A percentile compares a stretch with the other conserved stretches of the same genome.
These are phyloP conservation scores for Aureobasidium leucospermi DNA, from an alignment of 2,329 filamentous ascomycete species.

Conservation along the genomic window DNA sequence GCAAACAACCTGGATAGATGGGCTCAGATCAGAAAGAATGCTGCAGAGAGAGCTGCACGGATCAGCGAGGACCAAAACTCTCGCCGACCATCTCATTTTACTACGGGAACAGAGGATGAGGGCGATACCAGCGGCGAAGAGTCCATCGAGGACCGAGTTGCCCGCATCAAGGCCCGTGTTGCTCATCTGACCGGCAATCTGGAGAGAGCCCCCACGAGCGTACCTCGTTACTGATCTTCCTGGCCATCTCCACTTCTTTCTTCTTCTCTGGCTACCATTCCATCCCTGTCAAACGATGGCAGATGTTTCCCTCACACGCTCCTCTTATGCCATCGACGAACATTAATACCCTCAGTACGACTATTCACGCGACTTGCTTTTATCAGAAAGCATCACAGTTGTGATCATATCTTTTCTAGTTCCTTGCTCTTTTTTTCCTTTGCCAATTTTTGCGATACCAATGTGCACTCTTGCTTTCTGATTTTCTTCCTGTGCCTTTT, in stretches of 20 bases:
- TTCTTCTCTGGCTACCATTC: background rate
- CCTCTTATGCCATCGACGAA: slow-evolving; percentile 1
- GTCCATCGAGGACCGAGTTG: slow-evolving; percentile 93
- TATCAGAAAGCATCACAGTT: background rate
- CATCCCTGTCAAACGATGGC: background rate
- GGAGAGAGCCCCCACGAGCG: background rate
- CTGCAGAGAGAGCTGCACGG: slow-evolving; percentile 68
- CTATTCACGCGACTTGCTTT: background rate
- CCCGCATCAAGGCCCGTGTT: slow-evolving; percentile 94
- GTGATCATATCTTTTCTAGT: background rate
- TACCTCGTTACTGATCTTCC: background rate
- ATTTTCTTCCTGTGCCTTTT: no score
- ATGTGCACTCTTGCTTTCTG: no score
- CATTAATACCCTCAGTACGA: background rate
- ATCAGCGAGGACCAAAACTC: slow-evolving; percentile 57
- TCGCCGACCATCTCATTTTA: slow-evolving; percentile 44
- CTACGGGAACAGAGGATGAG: slow-evolving; percentile 61
- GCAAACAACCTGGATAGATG: slow-evolving; percentile 60
- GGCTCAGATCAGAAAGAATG: slow-evolving; percentile 94
- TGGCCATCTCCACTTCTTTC: background rate
- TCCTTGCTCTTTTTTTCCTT: background rate
- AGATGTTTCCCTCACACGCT: background rate
- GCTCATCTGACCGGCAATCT: slow-evolving; percentile 66
- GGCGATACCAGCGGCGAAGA: slow-evolving; percentile 93
- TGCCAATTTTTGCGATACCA: background rate